Evolutionary conservation across 2,329 filamentous ascomycete genomes (phyloP), one percentile per base, ranked within the genome.

Genomic region (Calonectria ilicicola): DNA sequence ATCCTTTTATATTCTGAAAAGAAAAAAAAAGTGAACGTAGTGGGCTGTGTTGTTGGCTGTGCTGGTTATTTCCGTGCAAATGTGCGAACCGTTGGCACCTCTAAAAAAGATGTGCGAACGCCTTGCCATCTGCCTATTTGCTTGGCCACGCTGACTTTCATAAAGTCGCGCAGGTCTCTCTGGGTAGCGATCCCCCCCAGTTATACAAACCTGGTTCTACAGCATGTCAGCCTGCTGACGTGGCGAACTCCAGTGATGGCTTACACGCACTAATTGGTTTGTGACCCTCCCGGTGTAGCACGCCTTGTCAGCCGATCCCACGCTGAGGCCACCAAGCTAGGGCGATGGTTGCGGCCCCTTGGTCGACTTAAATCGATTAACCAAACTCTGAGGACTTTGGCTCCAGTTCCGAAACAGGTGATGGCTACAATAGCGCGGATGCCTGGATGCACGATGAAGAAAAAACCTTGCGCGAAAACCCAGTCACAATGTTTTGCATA

Each of bases 211-310:
- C 53, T 26, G 53, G 46, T 65, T 27, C 6, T 46, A 26, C 38
- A 60, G 42, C 21, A 47, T 42, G 58, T 67, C 65, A 58, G 26
- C 32, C 60, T 70, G 76, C 75, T 76, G 75, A 79, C 77, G 74
- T 78, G 77, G 74, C 77, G 67, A 40, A 35, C 19, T 46, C 64
- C 53, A 38, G 38, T 26, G 67, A 49, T 6, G n/a, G 29, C 14
- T 47, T 21, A 47, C 44, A 44, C 21, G 0, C 44, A 14, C 44
- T 23, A 47, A 47, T 49, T 69, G 53, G 67, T 71, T 75, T 51
- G 19, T 42, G 67, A 56, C 65, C 51, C 26, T 46, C 17, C n/a
- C 65, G 27, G 60, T 75, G 72, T 72, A 67, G 67, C 64, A 65
- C 64, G 46, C 67, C 38, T 67, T 67, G 77, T 79, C 75, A 76